Conservation (phyloP, 805 yeast species). For the Hanseniaspora clermontiae region DNA sequence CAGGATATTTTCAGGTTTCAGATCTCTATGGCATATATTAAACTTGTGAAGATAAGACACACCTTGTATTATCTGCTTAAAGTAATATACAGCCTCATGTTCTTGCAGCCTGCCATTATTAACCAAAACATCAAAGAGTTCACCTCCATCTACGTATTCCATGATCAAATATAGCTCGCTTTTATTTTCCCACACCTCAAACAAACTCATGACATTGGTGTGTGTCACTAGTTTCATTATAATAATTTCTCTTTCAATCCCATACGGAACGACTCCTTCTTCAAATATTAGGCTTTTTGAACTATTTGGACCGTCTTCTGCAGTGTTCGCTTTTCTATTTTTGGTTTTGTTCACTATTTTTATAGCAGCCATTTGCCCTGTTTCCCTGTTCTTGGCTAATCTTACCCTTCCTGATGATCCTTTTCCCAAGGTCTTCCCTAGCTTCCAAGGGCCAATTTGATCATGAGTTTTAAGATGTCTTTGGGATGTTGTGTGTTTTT, state of each 20-base stretch:
- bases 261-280: conserved; percentile 70
- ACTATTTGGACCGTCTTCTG: conserved; percentile 15
- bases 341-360: conserved; percentile 42
- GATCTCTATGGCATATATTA: conserved; percentile 70
- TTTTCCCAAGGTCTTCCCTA: conserved; percentile 66
- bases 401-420: conserved; percentile 77
- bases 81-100: conserved; percentile 61
- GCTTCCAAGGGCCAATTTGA: conserved; percentile 68
- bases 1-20: conserved; percentile 68
- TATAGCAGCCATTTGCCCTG: conserved; percentile 71
- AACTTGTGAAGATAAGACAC: conserved; percentile 71
- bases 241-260: conserved; percentile 92
- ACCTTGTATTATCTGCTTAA: conserved; percentile 65
- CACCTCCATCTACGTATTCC: conserved; percentile 84
- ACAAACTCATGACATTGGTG: conserved; percentile 81
- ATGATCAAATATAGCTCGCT: conserved; percentile 70
- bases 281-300: conserved; percentile 28
- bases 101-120: conserved; percentile 50
- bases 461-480: conserved; percentile 25
- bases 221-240: conserved; percentile 93
- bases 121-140: conserved; percentile 61
- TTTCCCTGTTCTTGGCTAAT: conserved; percentile 52
- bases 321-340: conserved; percentile 12
- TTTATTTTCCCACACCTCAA: conserved; percentile 96
- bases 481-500: background rate